Conservation (phyloP, 768 basidiomycete genomes). For the Dictyophora rubrovolvata region DNA sequence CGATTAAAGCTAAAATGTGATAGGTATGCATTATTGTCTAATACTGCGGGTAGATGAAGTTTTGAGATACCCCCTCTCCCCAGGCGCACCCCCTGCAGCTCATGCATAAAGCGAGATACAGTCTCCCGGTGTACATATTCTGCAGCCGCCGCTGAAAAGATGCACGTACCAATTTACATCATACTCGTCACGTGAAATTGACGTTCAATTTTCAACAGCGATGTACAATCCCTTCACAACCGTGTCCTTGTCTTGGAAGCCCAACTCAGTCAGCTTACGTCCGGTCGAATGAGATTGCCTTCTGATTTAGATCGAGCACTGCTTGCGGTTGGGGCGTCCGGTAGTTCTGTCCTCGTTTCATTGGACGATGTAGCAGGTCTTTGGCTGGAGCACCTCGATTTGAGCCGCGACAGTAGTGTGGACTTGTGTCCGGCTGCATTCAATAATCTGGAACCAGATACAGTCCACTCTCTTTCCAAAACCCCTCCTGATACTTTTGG, state of each 20-base stretch:
- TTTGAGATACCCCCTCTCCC: neutral
- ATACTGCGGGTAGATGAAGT: too few relatives aligned
- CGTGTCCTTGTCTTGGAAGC: constrained; percentile 63
- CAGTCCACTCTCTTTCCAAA: too few relatives aligned
- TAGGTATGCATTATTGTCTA: constrained; percentile 21
- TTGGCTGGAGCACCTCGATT: constrained; percentile 50
- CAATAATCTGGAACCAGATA: neutral
- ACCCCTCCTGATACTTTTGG: constrained; percentile 11
- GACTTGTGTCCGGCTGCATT: constrained; percentile 1
- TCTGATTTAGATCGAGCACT: constrained; percentile 24
- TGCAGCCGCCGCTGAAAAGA: constrained; percentile 66
- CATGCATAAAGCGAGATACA: constrained; percentile 19
- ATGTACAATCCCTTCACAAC: constrained; percentile 77
- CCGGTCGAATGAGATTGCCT: constrained; percentile 3
- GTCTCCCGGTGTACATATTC: constrained; percentile 11
- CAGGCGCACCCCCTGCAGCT: constrained; percentile 7
- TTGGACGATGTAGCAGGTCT: constrained; percentile 48
- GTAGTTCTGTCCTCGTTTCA: constrained; percentile 42
- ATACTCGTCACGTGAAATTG: neutral
- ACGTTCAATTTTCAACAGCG: constrained; percentile 29
- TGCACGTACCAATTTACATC: constrained; percentile 33
- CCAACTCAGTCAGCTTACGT: constrained; percentile 15
- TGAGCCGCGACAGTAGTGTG: constrained; percentile 19
- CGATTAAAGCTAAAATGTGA: constrained; percentile 83
- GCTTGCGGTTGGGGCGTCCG: constrained; percentile 28